Base-by-base conservation (phyloP, 768 basidiomycete species). In the Russula foetens region DNA sequence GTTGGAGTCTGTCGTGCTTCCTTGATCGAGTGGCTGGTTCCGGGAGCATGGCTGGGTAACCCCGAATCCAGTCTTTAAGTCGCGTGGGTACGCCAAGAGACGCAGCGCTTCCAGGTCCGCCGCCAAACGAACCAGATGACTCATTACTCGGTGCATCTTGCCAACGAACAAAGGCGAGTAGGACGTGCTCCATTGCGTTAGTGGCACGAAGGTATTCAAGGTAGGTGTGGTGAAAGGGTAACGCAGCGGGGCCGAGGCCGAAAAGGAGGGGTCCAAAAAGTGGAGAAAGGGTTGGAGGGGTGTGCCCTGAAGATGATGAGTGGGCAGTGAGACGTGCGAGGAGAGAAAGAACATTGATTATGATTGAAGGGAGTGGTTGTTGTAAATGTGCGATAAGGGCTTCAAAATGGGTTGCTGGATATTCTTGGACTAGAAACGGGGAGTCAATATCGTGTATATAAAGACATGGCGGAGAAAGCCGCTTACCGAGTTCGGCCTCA, bases 41-140 rank as follows among this genome's bases (percentile, higher is more conserved):
- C 0, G 90, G 82, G 4, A 97, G 75, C 81, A 86, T 92, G 9
- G 84, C 71, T 0, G 93, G 92, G 69, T 97, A 97, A 3, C 90
- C 90, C 61, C 88, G 82, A 63, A 96, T 88, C 91, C 92, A 95
- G 66, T 91, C 86, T 68, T 89, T 88, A 62, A 98, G 84, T n/a
- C 90, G 84, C 15, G 84, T 82, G 2, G n/a, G n/a, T n/a, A n/a
- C n/a, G n/a, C n/a, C n/a, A n/a, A n/a, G n/a, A n/a, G n/a, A n/a
- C n/a, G n/a, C n/a, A n/a, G n/a, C n/a, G n/a, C n/a, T n/a, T n/a
- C n/a, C n/a, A n/a, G 95, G 79, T 33, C 78, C 76, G 14, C 73
- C 64, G 52, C 70, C 66, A 33, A 67, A 72, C 49, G 72, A 69
- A 57, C 54, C 45, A 1, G 66, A 28, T 68, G 68, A 56, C 59